These are phyloP conservation scores for Aspergillus persii DNA, from an alignment of 2,329 filamentous ascomycete species.

Conservation along the genomic window DNA sequence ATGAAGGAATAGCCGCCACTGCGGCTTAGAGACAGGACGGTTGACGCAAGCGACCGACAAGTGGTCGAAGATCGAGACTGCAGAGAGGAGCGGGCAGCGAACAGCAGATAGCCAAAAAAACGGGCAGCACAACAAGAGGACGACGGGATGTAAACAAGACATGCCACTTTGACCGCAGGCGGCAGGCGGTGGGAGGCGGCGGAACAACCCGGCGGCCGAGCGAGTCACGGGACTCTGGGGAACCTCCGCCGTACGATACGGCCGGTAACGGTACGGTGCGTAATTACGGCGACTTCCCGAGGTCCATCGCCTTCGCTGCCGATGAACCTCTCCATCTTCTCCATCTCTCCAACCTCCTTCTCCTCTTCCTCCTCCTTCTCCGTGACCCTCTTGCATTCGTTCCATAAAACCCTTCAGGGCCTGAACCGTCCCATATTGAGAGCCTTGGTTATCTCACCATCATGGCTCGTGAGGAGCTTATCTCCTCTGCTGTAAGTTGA, in stretches of 20 bases:
- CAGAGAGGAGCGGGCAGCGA: background rate
- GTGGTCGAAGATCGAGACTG: background rate
- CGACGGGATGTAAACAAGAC: conserved; percentile 38
- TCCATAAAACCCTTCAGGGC: conserved; percentile 12
- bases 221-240: conserved; percentile 34
- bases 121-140: conserved; percentile 7
- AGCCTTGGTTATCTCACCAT: conserved; percentile 42
- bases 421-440: conserved; percentile 1
- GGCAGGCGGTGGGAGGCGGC: conserved; percentile 29
- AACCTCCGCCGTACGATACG: conserved; percentile 20
- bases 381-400: conserved; percentile 6
- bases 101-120: background rate
- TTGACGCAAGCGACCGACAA: background rate
- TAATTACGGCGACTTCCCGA: conserved; percentile 31
- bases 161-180: conserved; percentile 19
- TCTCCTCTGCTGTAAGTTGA: conserved; percentile 70
- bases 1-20: conserved; percentile 32
- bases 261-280: conserved; percentile 3
- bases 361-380: conserved; percentile 9
- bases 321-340: conserved; percentile 17
- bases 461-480: conserved; percentile 91
- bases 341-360: conserved; percentile 6
- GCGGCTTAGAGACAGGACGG: conserved; percentile 16
- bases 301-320: conserved; percentile 32
- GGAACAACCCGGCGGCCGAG: conserved; percentile 21